Evolutionary conservation across 768 basidiomycete genomes (phyloP).

Genomic region (Solioccasus polychromus): DNA sequence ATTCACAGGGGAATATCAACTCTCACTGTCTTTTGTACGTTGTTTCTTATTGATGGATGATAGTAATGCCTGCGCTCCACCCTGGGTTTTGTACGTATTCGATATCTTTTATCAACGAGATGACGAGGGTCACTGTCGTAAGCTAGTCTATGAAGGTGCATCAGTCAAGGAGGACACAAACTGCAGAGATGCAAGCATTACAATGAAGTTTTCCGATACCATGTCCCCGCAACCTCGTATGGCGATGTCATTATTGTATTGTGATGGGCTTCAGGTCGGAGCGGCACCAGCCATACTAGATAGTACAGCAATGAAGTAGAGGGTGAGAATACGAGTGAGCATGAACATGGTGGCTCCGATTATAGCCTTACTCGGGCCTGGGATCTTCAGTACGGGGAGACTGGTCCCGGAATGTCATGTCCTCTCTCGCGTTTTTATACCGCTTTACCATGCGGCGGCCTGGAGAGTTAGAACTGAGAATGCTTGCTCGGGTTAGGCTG

Average conservation of each 20-base stretch:
- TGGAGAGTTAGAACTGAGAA: neutral
- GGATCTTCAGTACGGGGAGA: neutral
- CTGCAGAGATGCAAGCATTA: neutral
- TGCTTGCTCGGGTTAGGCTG: too few species aligned
- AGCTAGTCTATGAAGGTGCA: conserved; percentile 41
- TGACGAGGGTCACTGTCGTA: neutral
- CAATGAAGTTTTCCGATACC: neutral
- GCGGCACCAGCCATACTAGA: neutral
- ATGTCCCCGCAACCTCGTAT: neutral
- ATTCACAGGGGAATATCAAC: conserved; percentile 50
- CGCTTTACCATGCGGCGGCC: neutral
- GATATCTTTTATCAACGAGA: too few species aligned
- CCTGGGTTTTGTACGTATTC: conserved; percentile 52
- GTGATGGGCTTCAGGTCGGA: neutral
- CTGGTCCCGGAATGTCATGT: neutral
- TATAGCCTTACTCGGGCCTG: too few species aligned
- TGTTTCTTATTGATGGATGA: conserved; percentile 5
- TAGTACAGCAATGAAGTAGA: conserved; percentile 3
- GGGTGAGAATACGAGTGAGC: too few species aligned
- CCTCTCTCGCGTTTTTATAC: conserved; percentile 7
- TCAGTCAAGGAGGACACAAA: neutral
- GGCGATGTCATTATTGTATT: neutral
- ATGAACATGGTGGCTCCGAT: too few species aligned
- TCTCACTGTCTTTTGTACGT: conserved; percentile 58
- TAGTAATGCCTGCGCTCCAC: conserved; percentile 65